Evolutionary conservation across 2,329 filamentous ascomycete species (phyloP), one percentile per base, ranked within the genome.

Genomic region (Paecilomyces dactylethromorphus): DNA sequence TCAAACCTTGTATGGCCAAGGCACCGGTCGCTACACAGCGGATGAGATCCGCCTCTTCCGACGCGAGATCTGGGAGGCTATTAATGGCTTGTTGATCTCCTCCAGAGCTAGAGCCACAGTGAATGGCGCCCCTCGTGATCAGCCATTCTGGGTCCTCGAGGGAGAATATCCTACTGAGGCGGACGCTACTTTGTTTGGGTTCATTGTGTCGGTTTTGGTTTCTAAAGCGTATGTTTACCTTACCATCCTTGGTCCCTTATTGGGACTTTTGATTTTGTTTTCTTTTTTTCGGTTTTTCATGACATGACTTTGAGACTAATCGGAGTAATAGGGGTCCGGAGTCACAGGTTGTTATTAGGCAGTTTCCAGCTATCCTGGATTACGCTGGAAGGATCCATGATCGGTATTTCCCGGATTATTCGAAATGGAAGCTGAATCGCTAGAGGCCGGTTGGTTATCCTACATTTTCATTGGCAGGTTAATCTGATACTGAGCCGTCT

Each of bases 141-240:
- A 69, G 7, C 79, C 80, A 3, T 87, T 87, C 63, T 88, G 85
- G 84, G 66, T 82, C 0, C 68, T 87, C 12, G 84, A 83, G 1
- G 79, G 82, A 0, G 63, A 76, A 0, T 63, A 69, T 2, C 84
- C 84, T 3, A 84, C 81, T 0, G 84, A 88, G 63, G 82, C 76
- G 0, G 85, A 88, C 67, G 74, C 81, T 1, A 75, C 74, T 0
- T 53, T 88, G 4, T 88, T 82, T 70, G 85, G 82, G 0, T 87
- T 87, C 63, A 71, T 87, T 35, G 72, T 75, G 13, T 80, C 79
- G n/a, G 74, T 72, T 1, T 68, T 87, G 61, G 66, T 84, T 2
- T 82, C 78, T 62, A 73, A 73, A 15, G 81, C 83, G 82, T 86
- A 70, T 74, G 82, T 80, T 54, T 57, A 21, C 15, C 13, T 12